Base-by-base conservation (phyloP, 164 flowering plant species). In the Litsea cubeba region DNA sequence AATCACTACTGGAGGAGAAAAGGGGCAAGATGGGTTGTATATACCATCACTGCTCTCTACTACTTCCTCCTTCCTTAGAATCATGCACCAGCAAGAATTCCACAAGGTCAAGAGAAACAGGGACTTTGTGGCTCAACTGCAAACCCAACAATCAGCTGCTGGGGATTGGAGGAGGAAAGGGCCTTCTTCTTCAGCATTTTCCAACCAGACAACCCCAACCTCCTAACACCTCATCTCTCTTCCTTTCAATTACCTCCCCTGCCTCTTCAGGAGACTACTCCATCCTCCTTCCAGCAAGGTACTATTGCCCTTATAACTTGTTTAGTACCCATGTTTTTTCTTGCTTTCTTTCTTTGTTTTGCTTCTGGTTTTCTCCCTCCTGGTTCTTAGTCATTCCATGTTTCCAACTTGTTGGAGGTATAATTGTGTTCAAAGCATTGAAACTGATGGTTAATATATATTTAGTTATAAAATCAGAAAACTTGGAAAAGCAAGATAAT, bases 221-320 rank as follows among this genome's bases (percentile, higher is more conserved):
- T 71, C 5, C 74, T 62, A 15, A 68, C 50, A 25, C 50, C 60
- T 68, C 72, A 46, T 54, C 70, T 22, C 22, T 76, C 32, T 35
- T 74, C 70, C 68, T 77, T 35, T 72, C 50, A 20, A 25, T 62
- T 51, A 50, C 50, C 30, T 74, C 81, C 23, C 76, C 78, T 5
- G 46, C 80, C 25, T 68, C 50, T 20, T 30, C 77, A 51, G 79
- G 74, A 1, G 84, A 82, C 69, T 23, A 72, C 1, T 71, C 79
- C 3, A 76, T 70, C 69, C 67, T 85, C 23, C 64, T 82, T 26
- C 79, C 12, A 23, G 71, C 73, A 17, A 73, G 88, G 88, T 85
- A 28, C 35, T 26, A 50, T 69, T 68, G 65, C 2, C 62, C 25
- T 63, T 25, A 24, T 12, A 24, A 76, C 12, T 17, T 14, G 4